A percentile compares a stretch with the other conserved stretches of the same genome.
Evolutionary conservation across 805 yeast genomes (phyloP).

Genomic region (Kluyveromyces dobzhanskii): DNA sequence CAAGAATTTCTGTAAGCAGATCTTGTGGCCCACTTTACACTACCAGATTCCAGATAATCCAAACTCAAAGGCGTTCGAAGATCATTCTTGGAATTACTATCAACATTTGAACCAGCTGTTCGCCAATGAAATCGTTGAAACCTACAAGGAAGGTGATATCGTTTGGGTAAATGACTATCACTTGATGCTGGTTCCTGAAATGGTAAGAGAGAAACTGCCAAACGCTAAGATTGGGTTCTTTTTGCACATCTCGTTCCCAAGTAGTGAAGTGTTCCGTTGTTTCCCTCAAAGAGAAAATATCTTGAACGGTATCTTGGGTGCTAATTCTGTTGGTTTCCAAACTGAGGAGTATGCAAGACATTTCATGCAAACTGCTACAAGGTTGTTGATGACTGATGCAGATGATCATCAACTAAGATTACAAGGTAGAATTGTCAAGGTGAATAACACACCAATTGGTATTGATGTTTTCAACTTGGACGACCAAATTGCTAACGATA

Average conservation of each 20-base stretch:
- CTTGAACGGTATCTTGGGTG: conserved; percentile 78
- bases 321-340: conserved; percentile 83
- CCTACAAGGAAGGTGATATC: conserved; percentile 65
- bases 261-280: conserved; percentile 90
- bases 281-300: conserved; percentile 77
- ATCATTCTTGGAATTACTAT: conserved; percentile 88
- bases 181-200: conserved; percentile 71
- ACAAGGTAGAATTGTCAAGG: conserved; percentile 48
- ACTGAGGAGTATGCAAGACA: conserved; percentile 91
- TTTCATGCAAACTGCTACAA: conserved; percentile 81
- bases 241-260: conserved; percentile 90
- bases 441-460: conserved; percentile 65
- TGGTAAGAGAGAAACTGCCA: conserved; percentile 72
- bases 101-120: conserved; percentile 63
- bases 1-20: conserved; percentile 84
- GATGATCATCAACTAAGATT: conserved; percentile 49
- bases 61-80: conserved; percentile 88
- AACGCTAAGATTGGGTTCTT: conserved; percentile 85
- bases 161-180: conserved; percentile 96
- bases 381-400: conserved; percentile 79
- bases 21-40: conserved; percentile 90
- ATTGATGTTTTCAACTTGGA: conserved; percentile 58
- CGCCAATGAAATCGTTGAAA: conserved; percentile 64
- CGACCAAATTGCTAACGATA: conserved; percentile 36
- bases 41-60: conserved; percentile 96